These are phyloP conservation scores for Annona squamosa DNA, from an alignment of 164 flowering plant genomes.

Conservation along the genomic window DNA sequence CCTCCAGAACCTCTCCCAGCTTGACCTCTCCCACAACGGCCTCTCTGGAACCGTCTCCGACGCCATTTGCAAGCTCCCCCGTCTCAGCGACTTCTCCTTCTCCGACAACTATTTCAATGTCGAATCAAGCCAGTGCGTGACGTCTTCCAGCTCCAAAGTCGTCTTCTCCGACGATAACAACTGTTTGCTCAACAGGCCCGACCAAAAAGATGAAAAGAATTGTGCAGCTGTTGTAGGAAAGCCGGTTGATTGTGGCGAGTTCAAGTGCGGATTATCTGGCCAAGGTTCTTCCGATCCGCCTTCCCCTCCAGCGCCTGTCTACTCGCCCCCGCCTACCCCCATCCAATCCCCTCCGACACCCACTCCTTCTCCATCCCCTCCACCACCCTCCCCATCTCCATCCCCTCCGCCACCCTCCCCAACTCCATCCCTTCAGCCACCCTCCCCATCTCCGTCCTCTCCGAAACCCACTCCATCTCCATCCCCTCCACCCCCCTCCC, in stretches of 20 bases:
- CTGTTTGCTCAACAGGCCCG: slow-evolving; percentile 30
- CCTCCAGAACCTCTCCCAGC: slow-evolving; percentile 18
- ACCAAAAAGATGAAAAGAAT: slow-evolving; percentile 23
- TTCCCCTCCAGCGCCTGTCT: not conserved
- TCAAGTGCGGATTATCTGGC: slow-evolving; percentile 20
- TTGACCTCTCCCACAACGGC: slow-evolving; percentile 28
- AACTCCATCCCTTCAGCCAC: not conserved
- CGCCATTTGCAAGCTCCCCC: slow-evolving; percentile 27
- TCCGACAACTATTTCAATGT: slow-evolving; percentile 36
- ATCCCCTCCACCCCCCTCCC: slow-evolving; percentile 2
- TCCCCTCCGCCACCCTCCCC: slow-evolving; percentile 8
- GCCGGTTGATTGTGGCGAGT: slow-evolving; percentile 37
- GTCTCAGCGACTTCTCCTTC: slow-evolving; percentile 32
- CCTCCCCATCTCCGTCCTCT: not conserved
- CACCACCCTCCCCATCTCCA: slow-evolving; percentile 10
- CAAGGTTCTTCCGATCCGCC: not conserved
- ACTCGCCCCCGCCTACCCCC: slow-evolving; percentile 9
- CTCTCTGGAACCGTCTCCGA: slow-evolving; percentile 33
- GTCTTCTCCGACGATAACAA: slow-evolving; percentile 25
- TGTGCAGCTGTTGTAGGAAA: slow-evolving; percentile 23
- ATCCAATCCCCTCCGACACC: slow-evolving; percentile 14
- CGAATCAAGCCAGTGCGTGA: slow-evolving; percentile 22
- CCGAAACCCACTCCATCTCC: not conserved
- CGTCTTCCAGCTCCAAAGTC: not conserved
- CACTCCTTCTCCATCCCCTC: slow-evolving; percentile 1